These are phyloP conservation scores for Pelargonium citronellum DNA, from an alignment of 441 rosid genomes.

Conservation along the genomic window DNA sequence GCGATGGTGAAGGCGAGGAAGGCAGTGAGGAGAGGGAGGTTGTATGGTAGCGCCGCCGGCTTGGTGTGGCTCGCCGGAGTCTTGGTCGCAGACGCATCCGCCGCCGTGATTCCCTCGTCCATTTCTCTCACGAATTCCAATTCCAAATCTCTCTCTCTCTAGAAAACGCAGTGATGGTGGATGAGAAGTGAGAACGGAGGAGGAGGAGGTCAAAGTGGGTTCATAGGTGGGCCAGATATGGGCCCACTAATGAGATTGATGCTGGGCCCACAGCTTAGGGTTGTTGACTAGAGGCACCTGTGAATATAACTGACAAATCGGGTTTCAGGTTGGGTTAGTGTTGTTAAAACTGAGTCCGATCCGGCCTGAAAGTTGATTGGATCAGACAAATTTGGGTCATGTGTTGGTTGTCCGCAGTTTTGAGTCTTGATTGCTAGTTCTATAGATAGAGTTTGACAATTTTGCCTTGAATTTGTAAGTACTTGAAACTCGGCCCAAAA, in stretches of 20 bases:
- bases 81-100: conserved; percentile 38
- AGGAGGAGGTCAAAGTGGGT: background rate
- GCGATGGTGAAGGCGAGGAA: conserved; percentile 86
- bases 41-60: conserved; percentile 41
- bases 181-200: background rate
- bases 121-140: conserved; percentile 17
- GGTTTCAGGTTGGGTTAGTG: too few species aligned
- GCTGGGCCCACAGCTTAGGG: background rate
- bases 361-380: too few species aligned
- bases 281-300: too few species aligned
- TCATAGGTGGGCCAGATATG: background rate
- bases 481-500: too few species aligned
- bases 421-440: too few species aligned
- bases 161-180: background rate
- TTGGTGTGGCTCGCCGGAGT: conserved; percentile 28
- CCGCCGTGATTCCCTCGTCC: conserved; percentile 71
- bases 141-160: conserved; percentile 32
- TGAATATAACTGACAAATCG: too few species aligned
- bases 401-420: too few species aligned
- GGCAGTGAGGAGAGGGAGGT: conserved; percentile 80
- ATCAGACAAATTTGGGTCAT: too few species aligned
- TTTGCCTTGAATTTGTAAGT: too few species aligned
- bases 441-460: too few species aligned
- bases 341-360: too few species aligned
- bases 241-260: background rate